Evolutionary conservation across 1,284 basidiomycete species (phyloP), one percentile per base, ranked within the genome.

Genomic region (Ganoderma boninense): DNA sequence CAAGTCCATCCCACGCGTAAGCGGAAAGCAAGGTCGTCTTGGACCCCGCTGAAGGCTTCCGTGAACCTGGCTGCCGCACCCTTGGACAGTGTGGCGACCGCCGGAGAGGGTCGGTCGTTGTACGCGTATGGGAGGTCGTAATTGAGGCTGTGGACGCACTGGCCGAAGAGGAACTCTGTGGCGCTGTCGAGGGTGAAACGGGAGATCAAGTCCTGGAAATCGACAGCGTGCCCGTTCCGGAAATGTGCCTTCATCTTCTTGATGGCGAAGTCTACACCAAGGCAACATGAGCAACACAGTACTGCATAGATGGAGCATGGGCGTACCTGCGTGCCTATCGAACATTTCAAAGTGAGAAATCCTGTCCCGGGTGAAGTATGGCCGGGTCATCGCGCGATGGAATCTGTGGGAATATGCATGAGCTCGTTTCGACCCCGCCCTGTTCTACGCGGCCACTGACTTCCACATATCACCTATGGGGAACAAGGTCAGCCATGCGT

Each of bases 131-230:
- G 82, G 0, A 83, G 75, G 16, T 72, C 68, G 20, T 73, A 75
- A 18, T 68, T 49, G 35, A 85, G 78, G 40, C 79, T 80, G 69
- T 81, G 66, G n/a, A 84, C 80, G 65, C 79, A 78, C n/a, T 71
- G 69, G 16, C 80, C 82, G 71, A 85, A 85, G 63, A 85, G 79
- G 71, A 84, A 84, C 63, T 84, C 83, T 7, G 82, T 81, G 0
- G 84, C 82, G 43, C 79, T 78, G 71, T 84, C 83, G 49, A 85
- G 77, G 1, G 83, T 84, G 73, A 85, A 83, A 16, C 83, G 76
- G 16, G 80, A 75, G 49, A 82, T 72, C 29, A 81, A 69, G 66
- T 84, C 82, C 76, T 74, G 73, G 66, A 73, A 74, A 60, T 74
- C 71, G 16, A 74, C 20, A 2, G 73, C 67, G 40, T 70, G 65